Base-by-base conservation (phyloP, 352 stramenopile species). In the Hyaloperonospora brassicae region DNA sequence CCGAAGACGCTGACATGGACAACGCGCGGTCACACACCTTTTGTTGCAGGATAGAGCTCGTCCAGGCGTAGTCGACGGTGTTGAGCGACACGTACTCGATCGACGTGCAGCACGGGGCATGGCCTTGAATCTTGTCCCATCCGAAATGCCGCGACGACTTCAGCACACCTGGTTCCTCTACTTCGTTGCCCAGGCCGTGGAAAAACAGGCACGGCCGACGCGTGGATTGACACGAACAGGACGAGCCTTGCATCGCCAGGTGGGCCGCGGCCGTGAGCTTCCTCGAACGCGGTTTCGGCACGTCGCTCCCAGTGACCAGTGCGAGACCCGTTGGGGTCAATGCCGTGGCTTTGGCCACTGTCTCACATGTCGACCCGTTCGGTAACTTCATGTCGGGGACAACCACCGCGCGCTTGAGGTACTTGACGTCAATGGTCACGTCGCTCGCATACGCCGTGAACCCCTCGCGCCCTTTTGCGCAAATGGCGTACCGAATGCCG, bases 401-500 rank as follows among this genome's bases (percentile, higher is more conserved):
- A 8, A 31, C 21, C 2, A 61, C 52, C 8, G 39, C 39, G 2
- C 9, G 35, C 1, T 62, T n/a, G 12, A 64, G 27, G 54, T 66
- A 75, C 14, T 59, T 46, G 5, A 69, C 58, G 1, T 69, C 27
- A 21, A 80, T 66, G 22, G 57, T 55, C 5, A 77, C 49, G 13
- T 76, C 68, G 11, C 59, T 65, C 6, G 55, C 61, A 46, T 58
- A 67, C 5, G 63, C 56, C 1, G 52, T 65, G 34, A 77, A 77
- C 0, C 60, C 64, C 0, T 1, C 24, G 52, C 50, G 25, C 10
- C 50, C 50, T 1, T 36, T 49, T 27, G 23, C 9, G 36, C 59
- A 66, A 21, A 62, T n/a, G 2, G 45, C 44, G 8, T 58, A 55
- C 5, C 58, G 22, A 47, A 40, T 36, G 7, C 53, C 44, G 13